phyloP scores from a whole-genome alignment of 495 filamentous ascomycete genomes.

The Neurospora sp. region DNA sequence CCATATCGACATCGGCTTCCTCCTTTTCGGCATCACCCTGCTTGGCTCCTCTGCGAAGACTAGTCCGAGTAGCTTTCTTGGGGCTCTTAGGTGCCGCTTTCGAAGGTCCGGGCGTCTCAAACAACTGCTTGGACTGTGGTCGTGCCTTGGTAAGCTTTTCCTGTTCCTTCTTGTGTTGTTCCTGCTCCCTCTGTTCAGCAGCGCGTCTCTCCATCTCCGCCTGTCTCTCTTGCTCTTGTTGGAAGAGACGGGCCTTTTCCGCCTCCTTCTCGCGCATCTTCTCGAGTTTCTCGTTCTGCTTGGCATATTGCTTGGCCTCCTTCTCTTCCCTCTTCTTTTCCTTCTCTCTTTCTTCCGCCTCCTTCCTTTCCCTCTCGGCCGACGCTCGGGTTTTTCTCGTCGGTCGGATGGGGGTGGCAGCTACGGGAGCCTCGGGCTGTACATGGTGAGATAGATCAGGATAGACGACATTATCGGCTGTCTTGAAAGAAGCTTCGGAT shows the following conservation, averaged over 20 bases:
- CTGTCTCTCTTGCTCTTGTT: constrained; percentile 52
- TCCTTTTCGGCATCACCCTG: constrained; percentile 27
- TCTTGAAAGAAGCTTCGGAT: constrained; percentile 31
- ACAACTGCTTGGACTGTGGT: constrained; percentile 4
- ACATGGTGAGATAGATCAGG: constrained; percentile 33
- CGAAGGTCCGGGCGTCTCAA: constrained; percentile 16
- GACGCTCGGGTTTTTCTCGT: constrained; percentile 59
- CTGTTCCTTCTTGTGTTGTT: constrained; percentile 10
- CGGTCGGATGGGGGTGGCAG: constrained; percentile 29
- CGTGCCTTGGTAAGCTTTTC: constrained; percentile 4
- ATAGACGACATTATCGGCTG: constrained; percentile 29
- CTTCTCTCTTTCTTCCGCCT: constrained; percentile 54
- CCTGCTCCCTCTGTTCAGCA: constrained; percentile 33
- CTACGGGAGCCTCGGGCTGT: constrained; percentile 13
- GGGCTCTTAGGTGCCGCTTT: constrained; percentile 21
- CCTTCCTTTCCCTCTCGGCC: constrained; percentile 54
- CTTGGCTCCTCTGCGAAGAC: constrained; percentile 41
- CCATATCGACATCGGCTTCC: constrained; percentile 39
- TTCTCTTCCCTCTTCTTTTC: constrained; percentile 45
- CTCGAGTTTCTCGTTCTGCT: constrained; percentile 48
- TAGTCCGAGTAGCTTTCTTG: constrained; percentile 35
- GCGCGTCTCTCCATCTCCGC: constrained; percentile 39
- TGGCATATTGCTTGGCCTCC: constrained; percentile 33
- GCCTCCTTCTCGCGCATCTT: constrained; percentile 46
- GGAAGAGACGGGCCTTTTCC: constrained; percentile 51